Evolutionary conservation across 2,329 filamentous ascomycete species (phyloP).

Genomic region (Neophaeococcomyces aloes): DNA sequence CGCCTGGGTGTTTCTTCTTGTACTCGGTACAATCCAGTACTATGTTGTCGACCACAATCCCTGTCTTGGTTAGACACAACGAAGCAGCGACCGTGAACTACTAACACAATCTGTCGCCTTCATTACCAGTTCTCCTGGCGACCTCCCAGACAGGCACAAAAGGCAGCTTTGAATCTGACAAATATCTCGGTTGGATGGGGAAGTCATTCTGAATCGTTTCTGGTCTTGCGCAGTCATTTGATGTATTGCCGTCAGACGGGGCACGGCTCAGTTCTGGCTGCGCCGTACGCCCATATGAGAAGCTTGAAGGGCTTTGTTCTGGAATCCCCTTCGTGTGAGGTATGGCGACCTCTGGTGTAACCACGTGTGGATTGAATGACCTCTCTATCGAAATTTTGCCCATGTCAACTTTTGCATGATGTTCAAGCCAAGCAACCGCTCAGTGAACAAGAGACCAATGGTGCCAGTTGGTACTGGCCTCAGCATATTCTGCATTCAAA

Average conservation of each 20-base stretch:
- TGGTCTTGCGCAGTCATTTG: too few relatives aligned
- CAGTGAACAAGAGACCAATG: too few relatives aligned
- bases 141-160: conserved; percentile 2
- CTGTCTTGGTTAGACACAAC: neutral
- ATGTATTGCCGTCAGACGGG: too few relatives aligned
- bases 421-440: neutral
- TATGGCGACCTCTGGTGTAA: neutral
- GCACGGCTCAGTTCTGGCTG: neutral
- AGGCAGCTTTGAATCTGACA: neutral
- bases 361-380: neutral
- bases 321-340: neutral
- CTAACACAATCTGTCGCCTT: conserved; percentile 3
- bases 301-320: neutral
- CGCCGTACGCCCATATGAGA: neutral
- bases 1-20: conserved; percentile 24
- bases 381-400: neutral
- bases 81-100: neutral
- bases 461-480: too few relatives aligned
- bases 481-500: too few relatives aligned
- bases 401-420: neutral
- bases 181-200: neutral
- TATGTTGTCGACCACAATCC: conserved; percentile 26
- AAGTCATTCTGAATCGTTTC: neutral
- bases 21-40: conserved; percentile 26
- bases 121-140: neutral